Percentiles rank a stretch among this genome's conserved stretches.
phyloP scores from a whole-genome alignment of 805 yeast genomes.

The Yamadazyma scolyti region DNA sequence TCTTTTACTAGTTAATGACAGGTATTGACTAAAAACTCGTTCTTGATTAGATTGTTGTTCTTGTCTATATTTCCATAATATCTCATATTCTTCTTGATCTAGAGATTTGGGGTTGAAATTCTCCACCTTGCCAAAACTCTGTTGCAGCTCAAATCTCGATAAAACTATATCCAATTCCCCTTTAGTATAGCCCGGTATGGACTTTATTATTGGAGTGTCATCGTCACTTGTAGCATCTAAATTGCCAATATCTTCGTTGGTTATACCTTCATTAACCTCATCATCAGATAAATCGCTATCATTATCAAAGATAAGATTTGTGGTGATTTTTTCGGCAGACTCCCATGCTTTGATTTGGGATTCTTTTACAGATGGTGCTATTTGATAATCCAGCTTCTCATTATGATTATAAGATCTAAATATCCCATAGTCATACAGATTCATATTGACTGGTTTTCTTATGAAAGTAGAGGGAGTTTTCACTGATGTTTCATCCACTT shows the following conservation, averaged over 20 bases:
- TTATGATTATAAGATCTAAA: conserved; percentile 20
- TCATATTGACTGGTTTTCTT: conserved; percentile 28
- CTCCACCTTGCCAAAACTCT: background rate
- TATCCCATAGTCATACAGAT: conserved; percentile 35
- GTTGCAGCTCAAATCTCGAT: conserved; percentile 14
- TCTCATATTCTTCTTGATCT: conserved; percentile 21
- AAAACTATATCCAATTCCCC: conserved; percentile 28
- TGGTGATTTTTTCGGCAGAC: conserved; percentile 36
- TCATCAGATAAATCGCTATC: conserved; percentile 21
- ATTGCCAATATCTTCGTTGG: conserved; percentile 6
- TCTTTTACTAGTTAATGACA: conserved; percentile 30
- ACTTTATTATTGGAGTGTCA: conserved; percentile 12
- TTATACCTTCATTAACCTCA: conserved; percentile 13
- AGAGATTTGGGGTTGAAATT: conserved; percentile 2
- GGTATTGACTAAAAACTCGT: conserved; percentile 28
- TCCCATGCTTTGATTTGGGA: conserved; percentile 46
- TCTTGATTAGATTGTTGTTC: conserved; percentile 32
- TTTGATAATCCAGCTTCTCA: conserved; percentile 14
- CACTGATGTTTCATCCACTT: conserved; percentile 7
- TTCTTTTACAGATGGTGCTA: conserved; percentile 34
- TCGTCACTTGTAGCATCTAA: background rate
- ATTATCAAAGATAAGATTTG: conserved; percentile 32
- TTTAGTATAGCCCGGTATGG: conserved; percentile 39
- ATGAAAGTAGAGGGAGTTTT: conserved; percentile 16
- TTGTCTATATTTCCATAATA: conserved; percentile 25